These are phyloP conservation scores for Pseudogymnoascus sp. DNA, from an alignment of 2,329 filamentous ascomycete genomes.

Conservation along the genomic window DNA sequence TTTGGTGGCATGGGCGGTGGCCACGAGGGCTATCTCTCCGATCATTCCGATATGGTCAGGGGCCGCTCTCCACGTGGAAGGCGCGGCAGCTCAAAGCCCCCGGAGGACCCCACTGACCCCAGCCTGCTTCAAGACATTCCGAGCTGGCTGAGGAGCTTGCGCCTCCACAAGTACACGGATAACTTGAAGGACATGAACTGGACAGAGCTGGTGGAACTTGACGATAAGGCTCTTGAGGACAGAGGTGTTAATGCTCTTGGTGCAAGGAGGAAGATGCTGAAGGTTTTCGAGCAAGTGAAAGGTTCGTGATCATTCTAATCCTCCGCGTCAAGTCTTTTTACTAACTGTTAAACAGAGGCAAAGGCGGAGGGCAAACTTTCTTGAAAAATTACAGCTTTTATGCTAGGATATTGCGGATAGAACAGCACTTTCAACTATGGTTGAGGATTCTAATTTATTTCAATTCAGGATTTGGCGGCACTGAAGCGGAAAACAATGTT, in stretches of 20 bases:
- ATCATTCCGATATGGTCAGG: slow-evolving; percentile 84
- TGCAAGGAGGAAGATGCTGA: slow-evolving; percentile 93
- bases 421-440: not conserved
- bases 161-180: slow-evolving; percentile 97
- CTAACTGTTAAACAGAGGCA: slow-evolving; percentile 47
- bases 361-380: slow-evolving; percentile 64
- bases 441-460: slow-evolving; percentile 3
- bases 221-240: slow-evolving; percentile 87
- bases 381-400: slow-evolving; percentile 24
- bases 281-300: slow-evolving; percentile 96
- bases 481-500: not conserved
- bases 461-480: slow-evolving; percentile 7
- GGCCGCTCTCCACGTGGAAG: slow-evolving; percentile 88
- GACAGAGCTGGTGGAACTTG: slow-evolving; percentile 84
- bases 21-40: slow-evolving; percentile 82
- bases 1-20: slow-evolving; percentile 57
- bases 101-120: slow-evolving; percentile 92
- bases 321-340: not conserved
- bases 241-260: slow-evolving; percentile 92
- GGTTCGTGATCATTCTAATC: slow-evolving; percentile 36
- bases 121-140: slow-evolving; percentile 89
- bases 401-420: not conserved
- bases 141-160: slow-evolving; percentile 86
- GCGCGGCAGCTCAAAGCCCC: slow-evolving; percentile 90
- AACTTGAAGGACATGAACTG: slow-evolving; percentile 96